Conservation (phyloP, 140 eudicot genomes). For the Stevia rebaudiana region DNA sequence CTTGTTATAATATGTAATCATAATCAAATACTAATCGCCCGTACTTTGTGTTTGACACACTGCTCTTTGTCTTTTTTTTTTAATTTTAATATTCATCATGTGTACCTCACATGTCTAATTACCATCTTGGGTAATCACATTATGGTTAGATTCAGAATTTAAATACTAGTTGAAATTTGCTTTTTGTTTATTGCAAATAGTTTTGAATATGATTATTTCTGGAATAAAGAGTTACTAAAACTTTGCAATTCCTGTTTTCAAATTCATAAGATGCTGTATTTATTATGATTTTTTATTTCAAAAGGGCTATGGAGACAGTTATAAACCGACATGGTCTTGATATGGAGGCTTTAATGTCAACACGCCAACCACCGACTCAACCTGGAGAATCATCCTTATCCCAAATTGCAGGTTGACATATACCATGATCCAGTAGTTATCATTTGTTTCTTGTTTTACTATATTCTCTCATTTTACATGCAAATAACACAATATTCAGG, state of each 20-base stretch:
- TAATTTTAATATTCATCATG: neutral
- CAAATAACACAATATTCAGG: conserved; percentile 41
- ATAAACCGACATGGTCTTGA: conserved; percentile 81
- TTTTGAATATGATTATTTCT: neutral
- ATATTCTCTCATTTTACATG: neutral
- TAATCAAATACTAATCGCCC: neutral
- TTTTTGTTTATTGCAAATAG: neutral
- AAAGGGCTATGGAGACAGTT: conserved; percentile 99
- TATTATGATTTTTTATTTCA: too few species aligned
- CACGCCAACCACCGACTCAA: conserved; percentile 65
- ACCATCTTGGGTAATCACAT: neutral
- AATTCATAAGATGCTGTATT: neutral
- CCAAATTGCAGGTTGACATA: conserved; percentile 53
- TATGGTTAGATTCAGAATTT: conserved; percentile 3
- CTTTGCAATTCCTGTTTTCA: neutral
- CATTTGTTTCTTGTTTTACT: neutral
- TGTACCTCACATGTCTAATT: conserved; percentile 3
- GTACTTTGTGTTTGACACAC: neutral
- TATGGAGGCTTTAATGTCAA: conserved; percentile 75
- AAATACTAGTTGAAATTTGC: neutral
- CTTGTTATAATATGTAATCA: neutral
- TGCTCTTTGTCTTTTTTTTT: conserved; percentile 5
- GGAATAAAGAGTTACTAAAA: conserved; percentile 8
- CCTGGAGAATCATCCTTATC: conserved; percentile 61
- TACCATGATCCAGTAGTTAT: conserved; percentile 3